Conservation (phyloP, 805 yeast genomes). For the Ogataea trehaloabstinens region DNA sequence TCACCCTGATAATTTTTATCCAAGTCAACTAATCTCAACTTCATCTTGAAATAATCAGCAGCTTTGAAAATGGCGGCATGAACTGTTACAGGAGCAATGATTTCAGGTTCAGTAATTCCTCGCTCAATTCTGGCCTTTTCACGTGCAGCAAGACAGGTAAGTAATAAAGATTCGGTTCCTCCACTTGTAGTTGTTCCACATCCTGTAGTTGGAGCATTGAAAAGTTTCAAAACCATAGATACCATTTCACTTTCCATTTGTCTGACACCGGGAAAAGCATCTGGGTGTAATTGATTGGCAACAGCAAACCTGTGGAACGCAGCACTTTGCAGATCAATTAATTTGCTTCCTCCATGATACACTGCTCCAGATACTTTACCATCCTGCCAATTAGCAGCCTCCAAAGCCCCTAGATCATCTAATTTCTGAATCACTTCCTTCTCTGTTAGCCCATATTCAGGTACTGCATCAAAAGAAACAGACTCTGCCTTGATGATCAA, state of each 20-base stretch:
- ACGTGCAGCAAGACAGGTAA: conserved; percentile 87
- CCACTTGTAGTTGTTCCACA: conserved; percentile 90
- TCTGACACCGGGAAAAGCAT: conserved; percentile 92
- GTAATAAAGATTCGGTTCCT: conserved; percentile 88
- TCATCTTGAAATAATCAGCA: conserved; percentile 84
- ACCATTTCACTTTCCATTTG: conserved; percentile 97
- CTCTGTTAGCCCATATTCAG: conserved; percentile 54
- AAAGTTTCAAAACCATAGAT: conserved; percentile 78
- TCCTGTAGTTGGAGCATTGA: conserved; percentile 71
- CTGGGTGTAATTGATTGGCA: conserved; percentile 95
- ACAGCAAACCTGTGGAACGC: conserved; percentile 79
- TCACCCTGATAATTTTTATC: conserved; percentile 70
- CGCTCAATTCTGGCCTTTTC: conserved; percentile 59
- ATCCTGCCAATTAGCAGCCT: conserved; percentile 69
- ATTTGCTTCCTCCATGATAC: conserved; percentile 88
- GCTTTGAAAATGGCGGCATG: conserved; percentile 98
- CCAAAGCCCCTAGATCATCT: conserved; percentile 48
- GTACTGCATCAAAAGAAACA: conserved; percentile 48
- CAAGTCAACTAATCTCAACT: conserved; percentile 73
- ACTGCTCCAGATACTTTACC: conserved; percentile 95
- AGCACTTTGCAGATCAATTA: conserved; percentile 67
- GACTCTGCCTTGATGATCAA: conserved; percentile 52
- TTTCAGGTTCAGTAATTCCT: conserved; percentile 74
- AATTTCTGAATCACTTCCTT: conserved; percentile 49
- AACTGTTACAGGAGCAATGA: conserved; percentile 82